These are phyloP conservation scores for Saccharomycopsis malanga DNA, from an alignment of 805 yeast genomes.

Conservation along the genomic window DNA sequence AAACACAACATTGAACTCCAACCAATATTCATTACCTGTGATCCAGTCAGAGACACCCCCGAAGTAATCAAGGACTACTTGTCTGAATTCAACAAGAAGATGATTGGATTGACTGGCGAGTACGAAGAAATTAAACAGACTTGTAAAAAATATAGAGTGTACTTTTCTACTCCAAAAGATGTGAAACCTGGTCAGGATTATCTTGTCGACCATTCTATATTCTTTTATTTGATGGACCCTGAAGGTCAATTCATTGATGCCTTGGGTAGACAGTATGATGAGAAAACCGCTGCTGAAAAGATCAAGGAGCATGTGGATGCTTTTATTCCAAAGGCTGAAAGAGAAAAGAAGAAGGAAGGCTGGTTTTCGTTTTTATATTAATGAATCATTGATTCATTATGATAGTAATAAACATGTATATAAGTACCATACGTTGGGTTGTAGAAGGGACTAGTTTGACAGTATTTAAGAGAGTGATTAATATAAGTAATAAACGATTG, in stretches of 20 bases:
- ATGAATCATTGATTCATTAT: neutral
- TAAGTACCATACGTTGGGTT: too few relatives aligned
- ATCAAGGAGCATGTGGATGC: constrained; percentile 69
- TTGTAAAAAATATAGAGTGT: constrained; percentile 88
- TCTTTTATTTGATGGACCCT: constrained; percentile 97
- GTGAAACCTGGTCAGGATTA: constrained; percentile 95
- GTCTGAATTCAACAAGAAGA: constrained; percentile 81
- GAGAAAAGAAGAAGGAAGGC: constrained; percentile 55
- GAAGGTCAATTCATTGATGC: constrained; percentile 95
- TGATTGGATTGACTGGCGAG: constrained; percentile 86
- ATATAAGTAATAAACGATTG: too few relatives aligned
- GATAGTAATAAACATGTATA: neutral
- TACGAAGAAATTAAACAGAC: constrained; percentile 77
- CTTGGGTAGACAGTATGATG: constrained; percentile 83
- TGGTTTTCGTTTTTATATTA: constrained; percentile 39
- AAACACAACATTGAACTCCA: constrained; percentile 54
- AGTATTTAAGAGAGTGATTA: too few relatives aligned
- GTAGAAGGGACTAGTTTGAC: too few relatives aligned
- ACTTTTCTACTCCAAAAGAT: constrained; percentile 94
- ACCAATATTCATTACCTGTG: constrained; percentile 92
- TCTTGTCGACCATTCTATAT: constrained; percentile 93
- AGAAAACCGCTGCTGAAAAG: constrained; percentile 67
- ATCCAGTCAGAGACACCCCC: constrained; percentile 91
- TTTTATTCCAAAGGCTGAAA: constrained; percentile 63
- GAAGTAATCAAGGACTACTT: constrained; percentile 77